Base-by-base conservation (phyloP, 768 basidiomycete genomes). In the Rhodosporidiobolus sp. region DNA sequence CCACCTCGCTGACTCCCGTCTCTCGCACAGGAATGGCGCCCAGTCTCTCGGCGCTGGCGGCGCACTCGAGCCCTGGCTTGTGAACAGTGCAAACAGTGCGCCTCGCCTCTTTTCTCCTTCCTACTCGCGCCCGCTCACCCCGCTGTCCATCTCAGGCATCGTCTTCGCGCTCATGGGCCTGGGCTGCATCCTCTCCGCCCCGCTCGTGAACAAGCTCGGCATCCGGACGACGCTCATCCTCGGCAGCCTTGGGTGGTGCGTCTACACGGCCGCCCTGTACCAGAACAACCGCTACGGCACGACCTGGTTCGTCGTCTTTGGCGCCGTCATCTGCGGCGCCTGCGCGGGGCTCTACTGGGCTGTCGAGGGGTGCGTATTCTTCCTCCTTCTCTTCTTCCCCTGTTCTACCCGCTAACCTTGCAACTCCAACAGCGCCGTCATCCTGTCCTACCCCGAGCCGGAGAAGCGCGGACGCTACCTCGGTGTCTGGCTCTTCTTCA, bases 221-320 rank as follows among this genome's bases (percentile, higher is more conserved):
- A 48, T 50, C 30, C 30, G 49, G 38, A 8, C 3, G 6, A 57
- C 55, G 0, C 49, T 70, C 55, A 57, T 70, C 48, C 22, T 52
- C 46, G 69, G 69, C 14, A 52, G 56, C 20, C 55, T 70, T 26
- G 69, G 69, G 11, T 70, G 69, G 69, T n/a, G 14, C 8, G 32
- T 62, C 49, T 70, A 70, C 62, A 63, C 60, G 9, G 69, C 69
- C 1, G 56, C 62, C 0, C 62, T 70, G 7, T 67, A 63, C 45
- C 61, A 63, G 55, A 63, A 69, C 46, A 69, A 58, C 45, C 60
- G 69, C 14, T 70, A 63, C 49, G 69, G 69, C 14, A 70, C 67
- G 12, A 46, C 63, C 24, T 70, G 69, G 69, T 63, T 63, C 62
- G 69, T 70, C 8, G 28, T 70, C 38, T 16, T 70, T 14, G 62